Evolutionary conservation across 2,329 filamentous ascomycete species (phyloP).

Genomic region (Colletotrichum somersetense): DNA sequence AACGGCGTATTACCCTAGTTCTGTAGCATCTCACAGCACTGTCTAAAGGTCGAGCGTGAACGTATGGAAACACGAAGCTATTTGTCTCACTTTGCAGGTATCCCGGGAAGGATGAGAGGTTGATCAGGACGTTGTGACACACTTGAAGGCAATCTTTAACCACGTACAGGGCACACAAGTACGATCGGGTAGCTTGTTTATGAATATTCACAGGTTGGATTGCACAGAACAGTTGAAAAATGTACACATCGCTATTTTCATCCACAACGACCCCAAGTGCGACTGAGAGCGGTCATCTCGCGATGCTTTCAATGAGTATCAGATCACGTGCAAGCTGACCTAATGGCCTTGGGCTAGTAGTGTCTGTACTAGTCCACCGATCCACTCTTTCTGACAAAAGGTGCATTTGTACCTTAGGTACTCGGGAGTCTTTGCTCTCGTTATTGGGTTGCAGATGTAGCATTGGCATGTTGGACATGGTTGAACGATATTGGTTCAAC

Average conservation of each 20-base stretch:
- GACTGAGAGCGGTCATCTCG: conserved; percentile 40
- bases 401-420: background rate
- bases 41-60: too few relatives aligned
- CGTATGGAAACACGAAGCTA: too few relatives aligned
- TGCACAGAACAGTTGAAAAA: conserved; percentile 32
- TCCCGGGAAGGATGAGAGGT: too few relatives aligned
- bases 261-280: conserved; percentile 39
- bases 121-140: too few relatives aligned
- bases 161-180: background rate
- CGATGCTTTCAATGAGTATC: conserved; percentile 52
- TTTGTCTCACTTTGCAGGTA: too few relatives aligned
- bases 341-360: background rate
- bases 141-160: background rate
- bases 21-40: too few relatives aligned
- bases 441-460: background rate
- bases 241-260: conserved; percentile 38
- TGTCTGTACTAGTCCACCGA: too few relatives aligned
- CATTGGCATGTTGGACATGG: background rate
- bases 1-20: too few relatives aligned
- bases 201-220: conserved; percentile 23
- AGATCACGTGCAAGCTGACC: background rate
- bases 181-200: conserved; percentile 18
- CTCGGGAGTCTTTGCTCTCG: background rate
- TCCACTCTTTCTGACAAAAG: background rate
- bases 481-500: background rate